Conservation (phyloP, 305 asterid genomes). For the Rubia tinctorum region DNA sequence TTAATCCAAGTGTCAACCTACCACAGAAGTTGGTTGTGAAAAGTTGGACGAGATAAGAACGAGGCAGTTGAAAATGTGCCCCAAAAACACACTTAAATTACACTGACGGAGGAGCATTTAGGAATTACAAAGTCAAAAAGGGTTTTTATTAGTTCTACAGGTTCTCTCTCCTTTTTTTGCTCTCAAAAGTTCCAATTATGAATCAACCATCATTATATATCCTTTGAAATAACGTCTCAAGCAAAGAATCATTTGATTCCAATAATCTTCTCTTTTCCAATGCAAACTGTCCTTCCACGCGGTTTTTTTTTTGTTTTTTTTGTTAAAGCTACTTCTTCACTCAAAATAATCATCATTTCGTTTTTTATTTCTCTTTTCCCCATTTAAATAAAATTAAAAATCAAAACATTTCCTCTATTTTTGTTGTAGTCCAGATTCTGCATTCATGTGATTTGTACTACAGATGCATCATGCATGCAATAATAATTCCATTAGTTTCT, state of each 20-base stretch:
- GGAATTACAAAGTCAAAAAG: not conserved
- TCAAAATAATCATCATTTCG: not conserved
- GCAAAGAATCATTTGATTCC: not conserved
- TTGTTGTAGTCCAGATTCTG: not conserved
- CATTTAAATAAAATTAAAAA: not conserved
- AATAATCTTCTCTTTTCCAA: not conserved
- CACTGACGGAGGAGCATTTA: no score
- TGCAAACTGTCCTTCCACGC: not conserved
- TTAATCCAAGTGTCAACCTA: no score
- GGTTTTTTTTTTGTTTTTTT: not conserved
- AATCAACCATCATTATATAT: not conserved
- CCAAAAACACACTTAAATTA: no score
- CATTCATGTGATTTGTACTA: not conserved
- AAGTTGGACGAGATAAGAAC: no score
- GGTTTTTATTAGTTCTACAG: not conserved
- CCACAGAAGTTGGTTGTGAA: no score
- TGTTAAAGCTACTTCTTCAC: not conserved
- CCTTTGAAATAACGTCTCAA: not conserved
- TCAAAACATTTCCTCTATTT: no score
- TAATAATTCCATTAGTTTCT: no score
- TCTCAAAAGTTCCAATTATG: constrained; percentile 1
- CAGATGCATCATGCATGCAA: no score
- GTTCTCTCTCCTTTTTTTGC: not conserved
- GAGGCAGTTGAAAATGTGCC: no score
- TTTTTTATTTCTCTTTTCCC: not conserved